Evolutionary conservation across 257 asterid genomes (phyloP).

Genomic region (Orobanche coerulescens): DNA sequence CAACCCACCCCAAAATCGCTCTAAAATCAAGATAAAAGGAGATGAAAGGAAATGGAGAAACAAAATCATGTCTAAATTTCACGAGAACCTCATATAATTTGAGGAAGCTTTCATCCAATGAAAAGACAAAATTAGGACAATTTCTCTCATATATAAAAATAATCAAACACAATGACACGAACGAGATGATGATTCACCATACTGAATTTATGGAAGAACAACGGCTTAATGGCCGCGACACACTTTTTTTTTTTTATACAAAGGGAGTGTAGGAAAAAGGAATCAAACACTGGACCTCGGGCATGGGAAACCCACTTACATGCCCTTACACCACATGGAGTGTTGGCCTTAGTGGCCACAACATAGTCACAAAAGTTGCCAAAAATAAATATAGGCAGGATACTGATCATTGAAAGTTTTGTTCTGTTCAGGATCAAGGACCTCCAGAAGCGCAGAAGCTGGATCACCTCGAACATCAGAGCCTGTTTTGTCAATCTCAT

Average conservation of each 20-base stretch:
- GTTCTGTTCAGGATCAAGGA: conserved; percentile 98
- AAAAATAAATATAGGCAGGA: conserved; percentile 40
- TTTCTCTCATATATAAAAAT: conserved; percentile 2
- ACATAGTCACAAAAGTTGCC: not conserved
- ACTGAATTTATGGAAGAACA: conserved; percentile 6
- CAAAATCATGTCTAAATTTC: not conserved
- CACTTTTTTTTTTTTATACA: no score
- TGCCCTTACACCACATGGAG: no score
- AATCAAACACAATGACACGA: conserved; percentile 1
- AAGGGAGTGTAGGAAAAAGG: no score
- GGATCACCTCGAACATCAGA: conserved; percentile 99
- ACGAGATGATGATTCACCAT: not conserved
- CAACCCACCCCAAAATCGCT: not conserved
- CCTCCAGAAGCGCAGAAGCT: conserved; percentile 96
- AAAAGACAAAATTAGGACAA: not conserved
- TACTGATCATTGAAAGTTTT: conserved; percentile 94
- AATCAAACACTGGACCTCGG: no score
- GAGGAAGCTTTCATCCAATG: conserved; percentile 1
- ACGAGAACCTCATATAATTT: not conserved
- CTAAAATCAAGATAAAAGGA: not conserved
- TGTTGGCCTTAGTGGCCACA: conserved; percentile 10
- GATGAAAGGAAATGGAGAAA: not conserved
- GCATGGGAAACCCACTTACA: no score
- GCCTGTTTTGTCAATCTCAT: conserved; percentile 98
- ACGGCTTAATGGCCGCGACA: conserved; percentile 5